Base-by-base conservation (phyloP, 2,329 filamentous ascomycete genomes). In the Bisporella sp. region DNA sequence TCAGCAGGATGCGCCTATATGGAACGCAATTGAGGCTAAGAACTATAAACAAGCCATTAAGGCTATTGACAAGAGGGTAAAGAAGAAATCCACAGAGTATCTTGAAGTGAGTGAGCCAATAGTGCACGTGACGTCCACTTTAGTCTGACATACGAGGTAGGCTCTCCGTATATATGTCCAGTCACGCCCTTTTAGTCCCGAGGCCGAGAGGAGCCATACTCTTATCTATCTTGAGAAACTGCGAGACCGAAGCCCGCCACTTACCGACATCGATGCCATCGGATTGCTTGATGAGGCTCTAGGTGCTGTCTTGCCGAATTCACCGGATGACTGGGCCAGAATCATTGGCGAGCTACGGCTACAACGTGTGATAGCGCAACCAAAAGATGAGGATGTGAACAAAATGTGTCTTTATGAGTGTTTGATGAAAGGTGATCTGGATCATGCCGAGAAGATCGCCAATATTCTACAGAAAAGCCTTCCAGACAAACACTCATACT, bases 11-110 rank as follows among this genome's bases (percentile, higher is more conserved):
- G 55, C 52, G 21, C 59, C 59, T 6, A 67, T 67, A 39, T 65
- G 62, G 59, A 63, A 61, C 44, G 62, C 64, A 11, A 62, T 67
- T 41, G 63, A 66, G 40, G 58, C 57, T n/a, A 59, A 57, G 32
- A 64, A 65, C 53, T 63, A 58, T 47, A 67, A 66, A 54, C 62
- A 65, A 51, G 65, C 65, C 8, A 52, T 66, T 40, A 67, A 66
- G 52, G 53, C 64, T 4, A 61, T 67, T 4, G 64, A 66, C 7
- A 67, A 66, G 53, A 59, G 60, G 42, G 46, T 67, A 31, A 51
- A 58, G 29, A 67, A 67, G 53, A 63, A 61, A 30, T 53, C 46
- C 9, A 58, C 57, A 5, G 58, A 62, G 29, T 66, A 66, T 50
- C 53, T 63, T 28, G 56, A 66, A 57, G 65, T 67, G 57, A 39